Base-by-base conservation (phyloP, 2,329 filamentous ascomycete species). In the Bipolaris gigantea region DNA sequence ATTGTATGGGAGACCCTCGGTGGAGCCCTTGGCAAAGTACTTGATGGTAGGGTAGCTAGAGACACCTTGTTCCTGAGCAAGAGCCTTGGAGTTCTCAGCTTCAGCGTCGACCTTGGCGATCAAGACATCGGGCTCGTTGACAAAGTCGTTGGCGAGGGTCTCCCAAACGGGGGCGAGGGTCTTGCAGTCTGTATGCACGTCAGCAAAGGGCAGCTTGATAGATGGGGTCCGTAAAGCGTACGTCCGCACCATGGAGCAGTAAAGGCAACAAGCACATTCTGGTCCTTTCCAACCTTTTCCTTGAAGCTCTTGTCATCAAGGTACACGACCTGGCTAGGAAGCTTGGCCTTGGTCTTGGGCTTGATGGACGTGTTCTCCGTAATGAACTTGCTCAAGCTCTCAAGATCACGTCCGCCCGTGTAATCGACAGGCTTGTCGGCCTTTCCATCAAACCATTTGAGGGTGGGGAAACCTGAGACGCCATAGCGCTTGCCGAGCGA, bases 181-280 rank as follows among this genome's bases (percentile, higher is more conserved):
- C 83, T 99, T 99, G 89, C 94, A 99, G 85, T 99, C 94, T 97
- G 73, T 9, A 30, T 30, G 9, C 32, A 15, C 40, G 52, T 65
- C 36, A 66, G 61, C 48, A 9, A 39, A 51, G 13, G 10, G 25
- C n/a, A 1, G 21, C 13, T 44, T 10, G 21, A 15, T 5, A 23
- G 16, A 8, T 5, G 11, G 23, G 27, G 4, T 15, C 56, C 63
- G 64, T 10, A 43, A 27, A 7, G 89, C 92, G 78, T 85, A 97
- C 94, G 93, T 76, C 93, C 93, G 78, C 94, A 99, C 94, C 93
- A 97, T 48, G 94, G 92, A 48, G 94, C 93, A 65, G 95, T 99
- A 77, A 99, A 99, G 41, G 95, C 92, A 73, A 99, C 92, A 50
- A 99, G 77, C 18, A 96, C 90, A 76, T 95, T 83, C 83, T 96